Evolutionary conservation across 805 yeast species (phyloP).

Genomic region (Yarrowia sp.): DNA sequence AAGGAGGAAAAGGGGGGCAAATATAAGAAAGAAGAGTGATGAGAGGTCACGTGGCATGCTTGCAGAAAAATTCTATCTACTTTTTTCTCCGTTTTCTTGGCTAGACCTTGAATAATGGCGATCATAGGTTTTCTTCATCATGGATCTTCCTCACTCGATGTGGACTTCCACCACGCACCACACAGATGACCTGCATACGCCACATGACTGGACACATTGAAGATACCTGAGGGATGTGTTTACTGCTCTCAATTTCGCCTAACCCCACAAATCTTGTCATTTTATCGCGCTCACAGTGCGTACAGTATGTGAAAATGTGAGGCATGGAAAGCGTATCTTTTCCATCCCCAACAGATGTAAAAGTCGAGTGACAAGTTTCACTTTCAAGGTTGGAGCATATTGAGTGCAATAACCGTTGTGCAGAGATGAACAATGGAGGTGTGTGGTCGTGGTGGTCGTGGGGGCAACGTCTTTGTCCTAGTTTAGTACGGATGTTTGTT

Average conservation of each 20-base stretch:
- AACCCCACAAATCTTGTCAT: background rate
- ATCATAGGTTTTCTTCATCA: no score
- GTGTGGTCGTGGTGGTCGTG: background rate
- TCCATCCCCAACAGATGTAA: background rate
- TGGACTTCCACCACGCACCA: no score
- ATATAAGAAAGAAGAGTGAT: no score
- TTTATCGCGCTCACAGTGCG: background rate
- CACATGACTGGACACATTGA: background rate
- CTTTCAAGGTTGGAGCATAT: background rate
- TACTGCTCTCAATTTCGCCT: slow-evolving; percentile 9
- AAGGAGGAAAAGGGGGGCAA: no score
- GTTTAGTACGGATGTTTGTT: no score
- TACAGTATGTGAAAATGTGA: background rate
- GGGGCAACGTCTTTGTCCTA: background rate
- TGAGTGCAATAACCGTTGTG: background rate
- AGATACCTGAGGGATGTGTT: background rate
- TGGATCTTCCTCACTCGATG: no score
- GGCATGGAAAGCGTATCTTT: no score
- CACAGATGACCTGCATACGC: background rate
- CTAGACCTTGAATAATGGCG: no score
- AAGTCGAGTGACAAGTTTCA: background rate
- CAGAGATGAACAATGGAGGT: no score
- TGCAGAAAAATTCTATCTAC: no score
- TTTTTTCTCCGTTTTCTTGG: no score
- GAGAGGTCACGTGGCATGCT: no score